phyloP scores from a whole-genome alignment of 2,329 filamentous ascomycete genomes.

The Penicillium frequentans region DNA sequence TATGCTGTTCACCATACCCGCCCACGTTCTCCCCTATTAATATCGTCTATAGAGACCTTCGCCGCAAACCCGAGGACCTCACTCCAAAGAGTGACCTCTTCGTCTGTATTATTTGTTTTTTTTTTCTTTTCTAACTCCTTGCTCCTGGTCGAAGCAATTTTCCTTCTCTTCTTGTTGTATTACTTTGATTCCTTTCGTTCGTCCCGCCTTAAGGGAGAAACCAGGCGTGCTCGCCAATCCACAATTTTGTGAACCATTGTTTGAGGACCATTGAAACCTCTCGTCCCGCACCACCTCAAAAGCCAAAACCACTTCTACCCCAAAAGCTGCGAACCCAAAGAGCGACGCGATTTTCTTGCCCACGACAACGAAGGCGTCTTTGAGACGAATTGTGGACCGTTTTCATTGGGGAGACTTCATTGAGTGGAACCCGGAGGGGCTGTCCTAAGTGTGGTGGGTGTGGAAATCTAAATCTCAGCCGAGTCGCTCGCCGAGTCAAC shows the following conservation, averaged over 20 bases:
- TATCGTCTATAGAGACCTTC: not conserved
- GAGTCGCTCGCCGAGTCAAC: conserved; percentile 15
- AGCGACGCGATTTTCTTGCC: not conserved
- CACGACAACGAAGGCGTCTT: not conserved
- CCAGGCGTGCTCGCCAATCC: not conserved
- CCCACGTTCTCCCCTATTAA: conserved; percentile 11
- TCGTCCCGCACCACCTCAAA: not conserved
- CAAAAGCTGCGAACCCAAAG: not conserved
- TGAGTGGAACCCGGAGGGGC: conserved; percentile 22
- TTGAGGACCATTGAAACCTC: not conserved
- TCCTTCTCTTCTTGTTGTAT: conserved; percentile 2
- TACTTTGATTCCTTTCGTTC: not conserved
- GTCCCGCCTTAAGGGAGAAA: not conserved
- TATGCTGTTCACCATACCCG: not conserved
- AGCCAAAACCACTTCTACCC: not conserved
- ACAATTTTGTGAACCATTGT: not conserved
- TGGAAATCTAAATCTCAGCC: conserved; percentile 12
- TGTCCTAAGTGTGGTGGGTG: conserved; percentile 16
- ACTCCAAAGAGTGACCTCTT: conserved; percentile 1
- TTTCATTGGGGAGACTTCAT: conserved; percentile 1
- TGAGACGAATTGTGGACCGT: conserved; percentile 1
- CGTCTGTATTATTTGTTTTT: conserved; percentile 9
- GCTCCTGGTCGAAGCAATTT: conserved; percentile 15
- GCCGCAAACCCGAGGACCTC: not conserved
- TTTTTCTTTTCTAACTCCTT: not conserved